Conservation (phyloP, 306 rosid genomes). For the Urtica urens region DNA sequence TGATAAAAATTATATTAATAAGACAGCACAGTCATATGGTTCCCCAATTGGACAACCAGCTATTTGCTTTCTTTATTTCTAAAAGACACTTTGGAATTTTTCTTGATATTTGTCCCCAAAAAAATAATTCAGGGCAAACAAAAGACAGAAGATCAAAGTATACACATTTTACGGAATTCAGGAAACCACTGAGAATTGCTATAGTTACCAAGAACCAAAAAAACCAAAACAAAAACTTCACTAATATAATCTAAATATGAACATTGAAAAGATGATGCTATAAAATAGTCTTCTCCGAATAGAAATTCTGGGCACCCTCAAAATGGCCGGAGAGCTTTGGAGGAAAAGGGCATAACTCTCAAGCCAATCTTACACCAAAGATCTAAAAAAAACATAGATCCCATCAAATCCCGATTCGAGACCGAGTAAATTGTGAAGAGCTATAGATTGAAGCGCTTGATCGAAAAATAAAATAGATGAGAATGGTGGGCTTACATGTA, state of each 20-base stretch:
- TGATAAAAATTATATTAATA: not conserved
- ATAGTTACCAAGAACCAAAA: not conserved
- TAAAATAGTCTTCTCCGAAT: conserved; percentile 18
- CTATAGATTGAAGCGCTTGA: too few relatives aligned
- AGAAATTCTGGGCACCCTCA: conserved; percentile 34
- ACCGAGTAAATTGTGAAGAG: too few relatives aligned
- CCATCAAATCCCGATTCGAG: not conserved
- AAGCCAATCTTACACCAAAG: conserved; percentile 23
- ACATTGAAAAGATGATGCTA: conserved; percentile 1
- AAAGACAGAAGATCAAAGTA: too few relatives aligned
- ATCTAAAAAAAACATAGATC: not conserved
- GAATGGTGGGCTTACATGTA: conserved; percentile 35
- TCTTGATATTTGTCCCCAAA: not conserved
- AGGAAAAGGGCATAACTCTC: conserved; percentile 19
- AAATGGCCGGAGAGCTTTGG: conserved; percentile 32
- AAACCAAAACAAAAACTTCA: not conserved
- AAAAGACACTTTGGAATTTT: not conserved
- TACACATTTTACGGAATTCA: too few relatives aligned
- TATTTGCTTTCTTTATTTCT: conserved; percentile 8
- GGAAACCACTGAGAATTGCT: too few relatives aligned
- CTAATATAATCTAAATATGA: conserved; percentile 10
- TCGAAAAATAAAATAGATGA: not conserved
- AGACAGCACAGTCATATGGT: conserved; percentile 11
- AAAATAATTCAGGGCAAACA: too few relatives aligned
- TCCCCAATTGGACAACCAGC: conserved; percentile 16